Conservation (phyloP, 2,329 filamentous ascomycete genomes). For the Xylaria sp. region DNA sequence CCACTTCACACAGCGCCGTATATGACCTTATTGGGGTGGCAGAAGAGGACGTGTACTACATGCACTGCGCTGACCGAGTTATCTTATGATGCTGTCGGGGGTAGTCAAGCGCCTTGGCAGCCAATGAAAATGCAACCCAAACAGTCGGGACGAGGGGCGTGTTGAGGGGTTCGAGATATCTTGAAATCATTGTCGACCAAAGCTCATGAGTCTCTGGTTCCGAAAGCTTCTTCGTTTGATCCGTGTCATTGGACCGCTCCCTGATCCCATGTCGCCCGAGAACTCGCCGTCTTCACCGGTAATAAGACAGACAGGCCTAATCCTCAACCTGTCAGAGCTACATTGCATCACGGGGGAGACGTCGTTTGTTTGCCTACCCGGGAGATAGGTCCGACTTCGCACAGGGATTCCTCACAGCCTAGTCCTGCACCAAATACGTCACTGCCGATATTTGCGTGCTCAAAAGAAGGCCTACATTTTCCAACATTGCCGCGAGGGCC, state of each 20-base stretch:
- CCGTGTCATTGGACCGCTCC: neutral
- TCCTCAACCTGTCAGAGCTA: slow-evolving; percentile 9
- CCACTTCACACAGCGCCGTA: neutral
- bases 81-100: neutral
- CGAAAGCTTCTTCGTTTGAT: slow-evolving; percentile 1
- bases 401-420: slow-evolving; percentile 4
- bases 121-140: slow-evolving; percentile 15
- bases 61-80: slow-evolving; percentile 20
- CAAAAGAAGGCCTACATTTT: neutral
- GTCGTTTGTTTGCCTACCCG: neutral
- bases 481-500: slow-evolving; percentile 24
- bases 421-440: neutral
- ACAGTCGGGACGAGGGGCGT: neutral
- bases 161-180: slow-evolving; percentile 19
- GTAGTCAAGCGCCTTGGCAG: slow-evolving; percentile 25
- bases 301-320: slow-evolving; percentile 18
- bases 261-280: neutral
- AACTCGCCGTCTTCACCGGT: neutral
- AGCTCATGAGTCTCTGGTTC: neutral
- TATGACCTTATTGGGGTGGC: slow-evolving; percentile 16
- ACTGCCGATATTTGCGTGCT: neutral
- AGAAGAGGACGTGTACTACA: slow-evolving; percentile 10
- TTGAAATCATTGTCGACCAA: neutral
- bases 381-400: slow-evolving; percentile 6
- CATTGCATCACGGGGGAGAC: neutral